These are phyloP conservation scores for Cyberlindnera euphorbiae DNA, from an alignment of 805 yeast genomes.

Conservation along the genomic window DNA sequence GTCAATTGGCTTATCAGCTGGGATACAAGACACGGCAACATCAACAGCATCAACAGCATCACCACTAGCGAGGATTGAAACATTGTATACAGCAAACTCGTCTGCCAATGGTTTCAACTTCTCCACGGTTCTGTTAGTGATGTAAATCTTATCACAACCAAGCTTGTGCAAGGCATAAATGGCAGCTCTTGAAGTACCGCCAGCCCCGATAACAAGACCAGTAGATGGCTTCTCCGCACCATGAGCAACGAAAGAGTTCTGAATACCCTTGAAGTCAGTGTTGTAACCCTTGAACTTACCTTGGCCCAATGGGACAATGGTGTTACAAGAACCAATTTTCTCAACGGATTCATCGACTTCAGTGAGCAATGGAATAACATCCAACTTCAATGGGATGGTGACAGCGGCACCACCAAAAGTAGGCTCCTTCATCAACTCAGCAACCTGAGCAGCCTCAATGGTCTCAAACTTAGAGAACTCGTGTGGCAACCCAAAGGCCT, in stretches of 20 bases:
- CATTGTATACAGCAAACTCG: constrained; percentile 52
- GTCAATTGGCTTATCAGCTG: constrained; percentile 74
- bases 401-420: constrained; percentile 91
- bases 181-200: constrained; percentile 97
- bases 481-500: constrained; percentile 74
- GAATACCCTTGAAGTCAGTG: constrained; percentile 94
- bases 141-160: constrained; percentile 73
- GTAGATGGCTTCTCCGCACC: constrained; percentile 45
- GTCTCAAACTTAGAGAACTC: constrained; percentile 65
- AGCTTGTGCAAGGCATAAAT: constrained; percentile 74
- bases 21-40: constrained; percentile 74
- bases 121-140: constrained; percentile 73
- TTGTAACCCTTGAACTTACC: constrained; percentile 72
- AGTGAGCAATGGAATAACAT: constrained; percentile 61
- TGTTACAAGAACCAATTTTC: constrained; percentile 91
- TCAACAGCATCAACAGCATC: constrained; percentile 47
- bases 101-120: constrained; percentile 56
- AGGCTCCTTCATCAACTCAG: constrained; percentile 42
- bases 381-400: constrained; percentile 89
- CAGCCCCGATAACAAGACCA: constrained; percentile 91
- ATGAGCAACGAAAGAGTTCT: constrained; percentile 53
- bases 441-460: constrained; percentile 52
- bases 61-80: constrained; percentile 50
- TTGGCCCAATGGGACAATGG: constrained; percentile 53
- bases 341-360: constrained; percentile 73